Base-by-base conservation (phyloP, 805 yeast genomes). In the Candida nonsorbophila region DNA sequence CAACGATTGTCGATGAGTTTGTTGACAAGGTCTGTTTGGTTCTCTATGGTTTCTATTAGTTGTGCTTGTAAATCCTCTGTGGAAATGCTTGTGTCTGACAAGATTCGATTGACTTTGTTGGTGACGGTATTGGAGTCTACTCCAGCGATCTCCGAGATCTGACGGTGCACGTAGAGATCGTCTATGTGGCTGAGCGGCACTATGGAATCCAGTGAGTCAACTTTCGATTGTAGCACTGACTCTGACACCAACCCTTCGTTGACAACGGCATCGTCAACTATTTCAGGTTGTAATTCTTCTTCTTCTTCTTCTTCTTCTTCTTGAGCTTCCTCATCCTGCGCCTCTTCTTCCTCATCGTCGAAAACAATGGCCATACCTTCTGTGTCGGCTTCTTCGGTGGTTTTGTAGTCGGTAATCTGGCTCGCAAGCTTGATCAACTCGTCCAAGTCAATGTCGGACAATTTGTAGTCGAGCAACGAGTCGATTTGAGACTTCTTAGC, bases 401-500 rank as follows among this genome's bases (percentile, higher is more conserved):
- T 47, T 27, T 33, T 24, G 42, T 67, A 75, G 41, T 79, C 86
- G 1, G 74, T 65, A 14, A 82, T 68, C 8, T 55, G 49, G 22
- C 64, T 63, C 17, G 66, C 53, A 28, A 77, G 49, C 6, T 55
- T 55, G 14, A 67, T 38, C 25, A 79, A 49, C 22, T 67, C 68
- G 29, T 70, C 65, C 48, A 74, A 68, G 10, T 59, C 56, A 7
- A 62, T 61, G 33, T 67, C 72, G 3, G 58, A 33, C 1, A 80
- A 30, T 13, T 44, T 41, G 9, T 40, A 31, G 7, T 36, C 58
- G 21, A 86, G 44, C 2, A 77, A 60, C 4, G 60, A 66, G 30
- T 75, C 75, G 3, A 83, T 46, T 26, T 67, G 69, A n/a, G 51
- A 45, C 27, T 73, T 73, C 38, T 72, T 72, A 6, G 55, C 58